These are phyloP conservation scores for Achaetomium macrosporum DNA, from an alignment of 2,329 filamentous ascomycete genomes.

Conservation along the genomic window DNA sequence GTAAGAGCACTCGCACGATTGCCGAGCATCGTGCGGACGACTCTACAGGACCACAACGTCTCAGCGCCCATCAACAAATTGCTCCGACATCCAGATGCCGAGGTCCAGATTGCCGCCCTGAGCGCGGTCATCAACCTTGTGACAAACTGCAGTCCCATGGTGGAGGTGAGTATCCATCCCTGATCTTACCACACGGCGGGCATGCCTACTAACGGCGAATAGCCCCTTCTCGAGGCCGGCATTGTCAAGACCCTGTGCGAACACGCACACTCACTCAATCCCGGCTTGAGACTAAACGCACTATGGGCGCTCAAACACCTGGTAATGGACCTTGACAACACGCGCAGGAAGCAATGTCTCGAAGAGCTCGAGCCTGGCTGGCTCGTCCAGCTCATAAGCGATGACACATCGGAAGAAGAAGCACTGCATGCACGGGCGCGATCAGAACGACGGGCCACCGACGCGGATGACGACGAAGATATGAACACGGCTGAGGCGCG, in stretches of 20 bases:
- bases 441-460: conserved; percentile 16
- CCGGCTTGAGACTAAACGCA: conserved; percentile 75
- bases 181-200: conserved; percentile 3
- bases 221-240: conserved; percentile 68
- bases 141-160: conserved; percentile 85
- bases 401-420: conserved; percentile 49
- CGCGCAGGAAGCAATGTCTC: conserved; percentile 70
- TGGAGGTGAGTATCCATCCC: conserved; percentile 55
- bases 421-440: conserved; percentile 34
- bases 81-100: conserved; percentile 65
- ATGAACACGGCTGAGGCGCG: conserved; percentile 42
- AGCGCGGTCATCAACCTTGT: conserved; percentile 80
- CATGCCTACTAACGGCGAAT: conserved; percentile 6
- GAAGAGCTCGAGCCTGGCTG: conserved; percentile 72
- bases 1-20: conserved; percentile 78
- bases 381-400: conserved; percentile 71
- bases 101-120: conserved; percentile 81
- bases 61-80: conserved; percentile 71
- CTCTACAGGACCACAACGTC: conserved; percentile 78
- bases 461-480: conserved; percentile 47
- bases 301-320: conserved; percentile 94
- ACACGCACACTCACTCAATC: conserved; percentile 74
- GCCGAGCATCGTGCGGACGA: conserved; percentile 76
- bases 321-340: conserved; percentile 63
- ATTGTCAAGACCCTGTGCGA: conserved; percentile 73